Evolutionary conservation across 257 asterid species (phyloP).

Genomic region (Solanum ossicruentum): DNA sequence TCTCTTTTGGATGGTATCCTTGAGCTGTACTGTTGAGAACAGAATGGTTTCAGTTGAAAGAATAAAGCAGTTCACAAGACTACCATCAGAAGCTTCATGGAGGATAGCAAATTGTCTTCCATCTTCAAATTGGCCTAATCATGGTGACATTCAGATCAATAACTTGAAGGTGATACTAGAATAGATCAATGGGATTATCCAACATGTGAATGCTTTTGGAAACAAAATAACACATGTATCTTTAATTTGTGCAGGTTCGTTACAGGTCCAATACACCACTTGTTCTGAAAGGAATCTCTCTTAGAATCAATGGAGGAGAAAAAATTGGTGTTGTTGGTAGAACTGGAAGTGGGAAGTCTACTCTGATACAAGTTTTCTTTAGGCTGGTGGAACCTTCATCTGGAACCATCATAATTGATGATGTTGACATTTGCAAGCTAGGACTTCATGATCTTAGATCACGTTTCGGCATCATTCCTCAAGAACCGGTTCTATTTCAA

Average conservation of each 20-base stretch:
- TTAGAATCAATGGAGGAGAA: constrained; percentile 48
- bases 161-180: constrained; percentile 45
- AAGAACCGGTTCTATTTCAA: constrained; percentile 66
- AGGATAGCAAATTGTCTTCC: constrained; percentile 16
- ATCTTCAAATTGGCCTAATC: constrained; percentile 48
- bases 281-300: constrained; percentile 52
- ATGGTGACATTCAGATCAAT: constrained; percentile 38
- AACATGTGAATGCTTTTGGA: too few relatives aligned
- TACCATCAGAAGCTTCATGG: constrained; percentile 67
- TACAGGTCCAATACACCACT: constrained; percentile 54
- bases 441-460: constrained; percentile 71
- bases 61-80: constrained; percentile 45
- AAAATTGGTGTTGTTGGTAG: constrained; percentile 73
- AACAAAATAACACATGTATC: too few relatives aligned
- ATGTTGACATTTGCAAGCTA: constrained; percentile 35
- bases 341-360: constrained; percentile 77
- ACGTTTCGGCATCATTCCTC: constrained; percentile 78
- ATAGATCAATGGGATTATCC: too few relatives aligned
- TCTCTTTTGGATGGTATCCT: constrained; percentile 30
- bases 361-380: constrained; percentile 60
- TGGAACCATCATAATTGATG: constrained; percentile 56
- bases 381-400: constrained; percentile 57
- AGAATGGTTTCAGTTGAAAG: constrained; percentile 79
- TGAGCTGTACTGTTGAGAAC: constrained; percentile 42
- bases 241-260: constrained; percentile 32